A percentile compares a stretch with the other conserved stretches of the same genome.
These are phyloP conservation scores for Liriodendron chinense DNA, from an alignment of 164 flowering plant species.

Conservation along the genomic window DNA sequence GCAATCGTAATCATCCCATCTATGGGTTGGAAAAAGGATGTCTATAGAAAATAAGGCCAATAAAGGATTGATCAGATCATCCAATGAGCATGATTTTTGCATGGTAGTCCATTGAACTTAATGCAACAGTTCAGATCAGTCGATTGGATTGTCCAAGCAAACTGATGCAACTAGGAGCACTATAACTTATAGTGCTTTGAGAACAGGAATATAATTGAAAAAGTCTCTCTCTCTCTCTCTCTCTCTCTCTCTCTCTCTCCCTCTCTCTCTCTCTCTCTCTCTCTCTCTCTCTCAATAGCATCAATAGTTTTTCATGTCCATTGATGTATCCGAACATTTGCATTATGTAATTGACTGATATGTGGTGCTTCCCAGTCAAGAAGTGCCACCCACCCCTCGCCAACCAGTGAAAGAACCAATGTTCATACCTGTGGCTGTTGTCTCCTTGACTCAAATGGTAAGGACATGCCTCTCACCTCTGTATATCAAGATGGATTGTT, in stretches of 20 bases:
- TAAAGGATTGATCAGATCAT: too few relatives aligned
- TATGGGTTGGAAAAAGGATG: too few relatives aligned
- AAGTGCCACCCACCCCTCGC: slow-evolving; percentile 86
- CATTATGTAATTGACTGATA: background rate
- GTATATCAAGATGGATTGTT: slow-evolving; percentile 64
- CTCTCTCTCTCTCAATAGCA: background rate
- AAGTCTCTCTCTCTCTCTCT: background rate
- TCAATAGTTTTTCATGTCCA: too few relatives aligned
- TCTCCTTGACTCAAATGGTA: slow-evolving; percentile 75
- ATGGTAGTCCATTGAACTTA: too few relatives aligned
- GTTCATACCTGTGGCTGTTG: slow-evolving; percentile 88
- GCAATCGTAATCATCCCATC: too few relatives aligned
- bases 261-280: background rate
- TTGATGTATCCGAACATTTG: background rate
- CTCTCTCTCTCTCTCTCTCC: background rate
- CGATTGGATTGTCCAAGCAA: too few relatives aligned
- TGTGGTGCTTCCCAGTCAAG: slow-evolving; percentile 56
- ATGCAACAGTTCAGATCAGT: too few relatives aligned
- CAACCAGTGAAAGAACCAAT: slow-evolving; percentile 88
- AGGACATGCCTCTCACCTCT: slow-evolving; percentile 71
- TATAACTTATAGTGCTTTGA: too few relatives aligned
- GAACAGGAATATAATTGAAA: too few relatives aligned
- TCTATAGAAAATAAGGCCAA: too few relatives aligned
- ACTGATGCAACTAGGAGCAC: too few relatives aligned
- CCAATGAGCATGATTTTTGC: too few relatives aligned